Percentiles rank a stretch among this genome's conserved stretches.
Evolutionary conservation across 805 yeast genomes (phyloP).

Genomic region (Pichia cabralensis): DNA sequence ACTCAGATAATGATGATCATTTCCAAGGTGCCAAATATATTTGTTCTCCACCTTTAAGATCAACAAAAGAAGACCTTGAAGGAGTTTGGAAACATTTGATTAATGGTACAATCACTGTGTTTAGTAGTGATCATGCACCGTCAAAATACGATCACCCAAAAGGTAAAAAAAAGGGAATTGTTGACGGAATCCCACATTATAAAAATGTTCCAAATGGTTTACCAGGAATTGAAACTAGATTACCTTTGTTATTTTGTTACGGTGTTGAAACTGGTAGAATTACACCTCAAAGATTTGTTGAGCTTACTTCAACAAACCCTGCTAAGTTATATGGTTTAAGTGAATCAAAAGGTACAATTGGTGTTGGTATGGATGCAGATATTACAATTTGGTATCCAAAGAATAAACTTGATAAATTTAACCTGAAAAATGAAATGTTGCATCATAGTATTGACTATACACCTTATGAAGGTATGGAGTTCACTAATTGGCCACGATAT

Average conservation of each 20-base stretch:
- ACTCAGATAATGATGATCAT: slow-evolving; percentile 21
- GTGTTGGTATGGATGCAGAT: slow-evolving; percentile 38
- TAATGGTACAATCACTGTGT: slow-evolving; percentile 36
- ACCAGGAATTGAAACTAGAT: slow-evolving; percentile 37
- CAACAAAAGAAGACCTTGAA: slow-evolving; percentile 27
- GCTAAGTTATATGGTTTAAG: slow-evolving; percentile 35
- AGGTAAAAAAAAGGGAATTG: slow-evolving; percentile 33
- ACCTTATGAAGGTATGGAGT: slow-evolving; percentile 28
- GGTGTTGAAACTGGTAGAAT: slow-evolving; percentile 33
- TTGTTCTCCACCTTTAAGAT: slow-evolving; percentile 39
- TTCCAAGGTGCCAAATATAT: slow-evolving; percentile 38
- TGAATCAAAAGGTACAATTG: slow-evolving; percentile 31
- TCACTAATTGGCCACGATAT: slow-evolving; percentile 35
- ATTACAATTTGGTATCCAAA: slow-evolving; percentile 37
- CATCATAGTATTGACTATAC: slow-evolving; percentile 30
- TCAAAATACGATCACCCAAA: slow-evolving; percentile 30
- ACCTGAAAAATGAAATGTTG: slow-evolving; percentile 22
- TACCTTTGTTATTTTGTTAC: slow-evolving; percentile 31
- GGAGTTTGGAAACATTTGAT: slow-evolving; percentile 35
- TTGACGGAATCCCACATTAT: slow-evolving; percentile 30
- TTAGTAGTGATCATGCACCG: slow-evolving; percentile 37
- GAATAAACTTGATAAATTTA: slow-evolving; percentile 17
- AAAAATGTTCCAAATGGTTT: slow-evolving; percentile 36
- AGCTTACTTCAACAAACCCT: slow-evolving; percentile 34
- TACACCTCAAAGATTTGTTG: slow-evolving; percentile 33